Evolutionary conservation across 2,329 filamentous ascomycete genomes (phyloP).

Genomic region (Venturia asperata): DNA sequence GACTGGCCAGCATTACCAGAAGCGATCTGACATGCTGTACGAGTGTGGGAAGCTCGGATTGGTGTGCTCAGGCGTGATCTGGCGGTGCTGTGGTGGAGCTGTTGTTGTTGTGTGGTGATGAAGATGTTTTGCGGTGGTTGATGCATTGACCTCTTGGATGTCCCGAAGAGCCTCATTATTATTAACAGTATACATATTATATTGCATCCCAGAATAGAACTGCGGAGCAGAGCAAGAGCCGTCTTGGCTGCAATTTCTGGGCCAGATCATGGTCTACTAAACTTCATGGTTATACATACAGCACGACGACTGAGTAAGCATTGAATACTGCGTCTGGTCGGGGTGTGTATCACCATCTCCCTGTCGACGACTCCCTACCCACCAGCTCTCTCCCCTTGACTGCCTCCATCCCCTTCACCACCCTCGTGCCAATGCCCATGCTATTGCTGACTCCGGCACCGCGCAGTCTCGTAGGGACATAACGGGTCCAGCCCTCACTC

Average conservation of each 20-base stretch:
- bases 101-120: background rate
- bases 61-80: background rate
- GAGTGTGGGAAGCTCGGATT: background rate
- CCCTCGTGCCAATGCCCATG: background rate
- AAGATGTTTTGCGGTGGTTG: no score
- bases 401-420: background rate
- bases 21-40: conserved; percentile 5
- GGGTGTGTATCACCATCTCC: background rate
- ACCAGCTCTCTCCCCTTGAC: background rate
- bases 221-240: background rate
- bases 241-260: background rate
- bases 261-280: no score
- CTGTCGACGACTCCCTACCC: background rate
- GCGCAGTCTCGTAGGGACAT: conserved; percentile 9
- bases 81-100: background rate
- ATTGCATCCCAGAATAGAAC: background rate
- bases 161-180: conserved; percentile 2
- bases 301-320: background rate
- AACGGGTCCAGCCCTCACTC: background rate
- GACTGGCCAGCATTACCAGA: conserved; percentile 16
- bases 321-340: background rate
- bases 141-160: no score
- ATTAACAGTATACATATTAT: no score
- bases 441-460: background rate
- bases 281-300: no score